These are phyloP conservation scores for Trypanosoma theileri DNA, from an alignment of 208 protist genomes.

Conservation along the genomic window DNA sequence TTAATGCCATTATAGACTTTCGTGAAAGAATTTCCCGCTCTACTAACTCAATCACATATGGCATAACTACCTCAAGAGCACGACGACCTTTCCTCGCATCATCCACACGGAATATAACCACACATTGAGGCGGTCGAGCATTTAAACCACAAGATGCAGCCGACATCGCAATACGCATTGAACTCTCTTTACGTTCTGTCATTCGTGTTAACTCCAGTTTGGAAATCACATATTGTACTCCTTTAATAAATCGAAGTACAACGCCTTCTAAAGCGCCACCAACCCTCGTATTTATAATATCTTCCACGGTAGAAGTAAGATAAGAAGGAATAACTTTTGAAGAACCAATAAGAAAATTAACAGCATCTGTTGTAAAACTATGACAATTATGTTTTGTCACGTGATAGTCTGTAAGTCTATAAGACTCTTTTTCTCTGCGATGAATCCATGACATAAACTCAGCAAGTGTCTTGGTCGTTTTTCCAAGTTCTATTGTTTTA, in stretches of 20 bases:
- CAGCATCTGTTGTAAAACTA: conserved; percentile 79
- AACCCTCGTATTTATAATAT: conserved; percentile 41
- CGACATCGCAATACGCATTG: conserved; percentile 38
- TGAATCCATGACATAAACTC: conserved; percentile 68
- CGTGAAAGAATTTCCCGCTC: conserved; percentile 31
- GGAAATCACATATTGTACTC: conserved; percentile 46
- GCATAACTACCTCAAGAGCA: conserved; percentile 34
- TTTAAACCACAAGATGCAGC: conserved; percentile 43
- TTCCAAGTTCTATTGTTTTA: conserved; percentile 48
- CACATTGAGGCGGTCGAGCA: conserved; percentile 41
- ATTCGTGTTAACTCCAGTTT: conserved; percentile 32
- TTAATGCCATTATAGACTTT: not conserved
- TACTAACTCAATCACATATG: conserved; percentile 50
- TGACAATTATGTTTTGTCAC: conserved; percentile 92
- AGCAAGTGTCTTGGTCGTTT: conserved; percentile 37
- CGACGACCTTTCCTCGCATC: conserved; percentile 16
- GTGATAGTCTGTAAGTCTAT: conserved; percentile 83
- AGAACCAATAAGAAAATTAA: conserved; percentile 58
- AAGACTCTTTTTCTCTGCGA: conserved; percentile 29
- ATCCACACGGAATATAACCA: conserved; percentile 60
- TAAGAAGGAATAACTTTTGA: conserved; percentile 32
- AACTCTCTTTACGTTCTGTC: conserved; percentile 40
- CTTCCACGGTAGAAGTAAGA: conserved; percentile 50
- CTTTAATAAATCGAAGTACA: conserved; percentile 42
- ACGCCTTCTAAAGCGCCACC: conserved; percentile 44